Evolutionary conservation across 306 rosid genomes (phyloP), one percentile per base, ranked within the genome.

Genomic region (Fragaria iinumae): DNA sequence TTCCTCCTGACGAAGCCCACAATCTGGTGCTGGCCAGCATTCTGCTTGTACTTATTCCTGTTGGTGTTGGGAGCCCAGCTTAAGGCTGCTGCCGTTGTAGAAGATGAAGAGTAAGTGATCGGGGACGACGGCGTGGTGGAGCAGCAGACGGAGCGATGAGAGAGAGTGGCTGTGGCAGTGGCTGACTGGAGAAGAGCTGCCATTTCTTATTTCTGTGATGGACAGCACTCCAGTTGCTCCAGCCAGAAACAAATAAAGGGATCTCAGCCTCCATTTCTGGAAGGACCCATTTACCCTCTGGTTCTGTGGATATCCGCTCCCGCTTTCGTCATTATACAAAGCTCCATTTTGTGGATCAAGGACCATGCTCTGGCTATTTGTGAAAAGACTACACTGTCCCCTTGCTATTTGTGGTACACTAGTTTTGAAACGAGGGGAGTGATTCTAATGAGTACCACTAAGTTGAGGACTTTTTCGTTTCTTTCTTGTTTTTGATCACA

Each of bases 171-270:
- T 39, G 90, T 76, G 75, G 84, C 78, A 63, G 85, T 74, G 13
- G 88, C 81, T 17, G 85, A 34, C 48, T 80, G 83, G 68, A 87
- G 83, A 64, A 87, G 84, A 67, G 84, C 96, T 96, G 92, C 11
- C 45, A 43, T 43, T 95, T 55, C 10, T 55, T 55, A 0, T 17
- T 84, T 84, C 60, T 50, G 72, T 27, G 75, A 27, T 50, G 25
- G 77, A 52, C 59, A 65, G 75, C 69, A 36, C 69, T 65, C 69
- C 45, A 38, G 69, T 36, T 1, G 44, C 69, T 36, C 23, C 69
- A 64, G 23, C 69, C 69, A 64, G 66, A 56, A 25, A 60, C 38
- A 27, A 78, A 43, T 43, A 49, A 21, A 2, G 21, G 23, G 0
- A 1, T 5, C 50, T 11, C 32, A 23, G 65, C 1, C 7, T 25